A percentile compares a stretch with the other conserved stretches of the same genome.
Conservation (phyloP, 257 asterid species). For the Nicotiana benthamiana region DNA sequence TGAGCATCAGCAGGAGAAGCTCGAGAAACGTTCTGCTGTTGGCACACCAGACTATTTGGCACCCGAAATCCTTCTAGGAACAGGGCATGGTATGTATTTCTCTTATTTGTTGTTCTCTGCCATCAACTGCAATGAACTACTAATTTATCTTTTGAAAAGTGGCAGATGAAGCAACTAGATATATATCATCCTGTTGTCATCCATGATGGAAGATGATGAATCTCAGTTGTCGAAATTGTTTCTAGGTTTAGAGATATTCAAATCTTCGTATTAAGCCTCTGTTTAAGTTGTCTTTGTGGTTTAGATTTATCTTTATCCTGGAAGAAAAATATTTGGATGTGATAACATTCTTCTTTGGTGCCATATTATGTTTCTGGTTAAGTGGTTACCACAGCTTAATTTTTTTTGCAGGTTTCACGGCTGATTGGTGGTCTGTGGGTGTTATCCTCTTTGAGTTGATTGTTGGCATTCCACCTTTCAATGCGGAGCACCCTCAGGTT, state of each 20-base stretch:
- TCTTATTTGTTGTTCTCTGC: background rate
- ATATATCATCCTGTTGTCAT: constrained; percentile 15
- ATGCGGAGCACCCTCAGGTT: constrained; percentile 99
- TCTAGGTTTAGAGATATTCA: background rate
- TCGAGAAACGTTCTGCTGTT: constrained; percentile 88
- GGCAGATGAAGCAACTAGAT: background rate
- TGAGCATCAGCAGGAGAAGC: constrained; percentile 74
- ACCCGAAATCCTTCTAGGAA: constrained; percentile 98
- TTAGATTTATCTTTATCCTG: background rate
- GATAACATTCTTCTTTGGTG: background rate
- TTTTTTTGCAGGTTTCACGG: constrained; percentile 60
- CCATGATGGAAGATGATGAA: constrained; percentile 90
- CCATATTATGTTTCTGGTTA: background rate
- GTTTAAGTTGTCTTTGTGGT: background rate
- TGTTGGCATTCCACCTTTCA: constrained; percentile 98
- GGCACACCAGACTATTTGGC: constrained; percentile 99
- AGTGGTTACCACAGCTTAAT: background rate
- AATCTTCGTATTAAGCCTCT: background rate
- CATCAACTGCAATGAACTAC: background rate
- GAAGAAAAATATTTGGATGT: background rate
- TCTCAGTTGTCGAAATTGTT: constrained; percentile 25
- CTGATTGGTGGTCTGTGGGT: constrained; percentile 99
- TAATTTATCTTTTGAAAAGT: background rate
- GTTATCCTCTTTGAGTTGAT: constrained; percentile 89
- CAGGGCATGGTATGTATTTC: constrained; percentile 82